Evolutionary conservation across 352 stramenopile genomes (phyloP), one percentile per base, ranked within the genome.

Genomic region (Chrysophaeum taylorii): DNA sequence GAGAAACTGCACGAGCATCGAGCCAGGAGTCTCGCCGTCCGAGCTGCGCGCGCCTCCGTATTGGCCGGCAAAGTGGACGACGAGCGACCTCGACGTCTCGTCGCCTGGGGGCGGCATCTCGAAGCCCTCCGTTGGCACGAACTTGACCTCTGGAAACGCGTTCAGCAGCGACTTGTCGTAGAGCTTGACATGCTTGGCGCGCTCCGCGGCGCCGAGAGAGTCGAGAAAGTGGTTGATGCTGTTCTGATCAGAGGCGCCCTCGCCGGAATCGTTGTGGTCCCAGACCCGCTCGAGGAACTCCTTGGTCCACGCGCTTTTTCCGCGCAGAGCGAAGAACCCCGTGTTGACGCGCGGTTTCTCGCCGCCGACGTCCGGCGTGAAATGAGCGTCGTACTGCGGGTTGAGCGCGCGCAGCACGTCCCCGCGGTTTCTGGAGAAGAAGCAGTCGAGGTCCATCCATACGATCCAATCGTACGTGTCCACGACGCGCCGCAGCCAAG

Each of bases 1-100:
- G 12, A 66, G 23, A 31, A 66, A 66, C 57, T 66, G 57, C 14
- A 66, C 57, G 57, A 66, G 57, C 57, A 66, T 66, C 9, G 57
- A 45, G 16, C 33, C 33, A 1, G 57, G 57, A 31, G 57, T 66
- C 57, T 18, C 57, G 31, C 57, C 57, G 36, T 66, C 57, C 4
- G 27, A 31, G 27, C 9, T 25, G 21, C 57, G 57, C 12, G 57
- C 57, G 36, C 57, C 57, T 15, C 57, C 57, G 57, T 45, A 66
- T 23, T 66, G 57, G 33, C 57, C 57, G 33, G 57, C 57, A 36
- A 33, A 66, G 57, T 66, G 57, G 33, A 45, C 27, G 14, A 66
- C 35, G 31, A 2, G 9, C 33, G 57, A 31, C 21, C 45, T 36
- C 16, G 5, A 31, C 7, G 57, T 27, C 57, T 66, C 57, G 57